phyloP scores from a whole-genome alignment of 2,329 filamentous ascomycete species.

The Neoascochyta sp. region DNA sequence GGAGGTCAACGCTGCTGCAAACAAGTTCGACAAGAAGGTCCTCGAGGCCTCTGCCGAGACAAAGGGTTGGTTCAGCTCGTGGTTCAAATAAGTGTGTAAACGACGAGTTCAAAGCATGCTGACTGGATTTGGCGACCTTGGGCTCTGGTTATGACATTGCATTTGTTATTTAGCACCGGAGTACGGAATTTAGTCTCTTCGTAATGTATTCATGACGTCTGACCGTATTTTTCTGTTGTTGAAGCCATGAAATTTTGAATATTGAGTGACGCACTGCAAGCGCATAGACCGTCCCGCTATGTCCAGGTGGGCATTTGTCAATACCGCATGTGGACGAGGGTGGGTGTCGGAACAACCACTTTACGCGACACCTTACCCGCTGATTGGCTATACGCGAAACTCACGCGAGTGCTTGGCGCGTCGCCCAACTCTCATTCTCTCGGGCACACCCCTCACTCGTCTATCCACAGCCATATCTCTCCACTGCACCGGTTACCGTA shows the following conservation, averaged over 20 bases:
- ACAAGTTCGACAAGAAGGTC: constrained; percentile 79
- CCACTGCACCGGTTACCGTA: constrained; percentile 16
- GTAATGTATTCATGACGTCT: no score
- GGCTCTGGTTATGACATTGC: constrained; percentile 10
- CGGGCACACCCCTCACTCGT: no score
- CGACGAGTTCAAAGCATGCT: neutral
- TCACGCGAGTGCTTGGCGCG: no score
- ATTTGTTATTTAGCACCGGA: constrained; percentile 23
- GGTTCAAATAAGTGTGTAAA: constrained; percentile 60
- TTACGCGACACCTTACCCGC: no score
- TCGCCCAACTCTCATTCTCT: no score
- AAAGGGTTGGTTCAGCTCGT: constrained; percentile 77
- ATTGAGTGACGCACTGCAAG: no score
- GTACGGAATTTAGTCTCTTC: constrained; percentile 15
- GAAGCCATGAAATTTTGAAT: no score
- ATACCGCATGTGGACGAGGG: no score
- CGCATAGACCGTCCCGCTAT: no score
- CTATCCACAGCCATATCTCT: constrained; percentile 13
- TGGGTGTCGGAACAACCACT: no score
- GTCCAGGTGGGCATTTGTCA: no score
- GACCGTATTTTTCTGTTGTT: constrained; percentile 18
- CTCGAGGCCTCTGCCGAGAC: constrained; percentile 75
- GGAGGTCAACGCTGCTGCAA: constrained; percentile 54
- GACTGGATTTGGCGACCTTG: constrained; percentile 1
- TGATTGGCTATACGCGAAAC: no score